Conservation (phyloP, 2,329 filamentous ascomycete species). For the Paraphoma sp. region DNA sequence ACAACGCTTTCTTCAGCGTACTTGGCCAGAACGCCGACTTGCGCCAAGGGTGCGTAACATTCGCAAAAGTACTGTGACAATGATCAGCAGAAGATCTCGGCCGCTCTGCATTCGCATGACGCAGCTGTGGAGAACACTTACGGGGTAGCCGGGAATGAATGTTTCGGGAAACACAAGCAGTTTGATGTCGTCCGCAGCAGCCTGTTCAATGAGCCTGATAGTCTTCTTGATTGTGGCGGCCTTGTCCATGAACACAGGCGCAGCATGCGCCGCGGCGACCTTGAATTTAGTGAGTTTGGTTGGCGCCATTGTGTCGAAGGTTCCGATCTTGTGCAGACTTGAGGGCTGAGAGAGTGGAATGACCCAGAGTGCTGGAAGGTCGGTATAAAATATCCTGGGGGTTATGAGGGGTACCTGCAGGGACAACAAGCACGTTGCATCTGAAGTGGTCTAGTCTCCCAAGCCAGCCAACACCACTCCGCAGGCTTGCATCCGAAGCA, state of each 20-base stretch:
- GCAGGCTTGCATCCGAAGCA: background rate
- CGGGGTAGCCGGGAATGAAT: constrained; percentile 47
- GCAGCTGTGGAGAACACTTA: constrained; percentile 12
- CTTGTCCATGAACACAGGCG: constrained; percentile 49
- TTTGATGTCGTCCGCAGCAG: constrained; percentile 35
- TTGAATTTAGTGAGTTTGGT: constrained; percentile 38
- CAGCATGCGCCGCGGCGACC: constrained; percentile 46
- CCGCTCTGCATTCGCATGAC: background rate
- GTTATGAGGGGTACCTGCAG: background rate
- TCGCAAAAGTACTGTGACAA: constrained; percentile 42
- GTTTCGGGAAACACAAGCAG: constrained; percentile 47
- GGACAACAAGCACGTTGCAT: background rate
- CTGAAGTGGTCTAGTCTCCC: background rate
- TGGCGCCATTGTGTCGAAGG: constrained; percentile 16
- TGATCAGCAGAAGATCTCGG: constrained; percentile 10
- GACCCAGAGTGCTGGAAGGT: background rate
- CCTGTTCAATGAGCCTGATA: constrained; percentile 42
- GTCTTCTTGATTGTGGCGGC: constrained; percentile 42
- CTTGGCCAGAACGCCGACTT: constrained; percentile 39
- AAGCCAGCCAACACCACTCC: background rate
- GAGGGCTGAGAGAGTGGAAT: background rate
- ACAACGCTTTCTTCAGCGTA: constrained; percentile 46
- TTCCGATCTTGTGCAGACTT: background rate
- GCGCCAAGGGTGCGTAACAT: constrained; percentile 45
- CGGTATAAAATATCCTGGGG: background rate